Evolutionary conservation across 371 early-diverging fungal genomes (phyloP).

Genomic region (Batkoa obscura): DNA sequence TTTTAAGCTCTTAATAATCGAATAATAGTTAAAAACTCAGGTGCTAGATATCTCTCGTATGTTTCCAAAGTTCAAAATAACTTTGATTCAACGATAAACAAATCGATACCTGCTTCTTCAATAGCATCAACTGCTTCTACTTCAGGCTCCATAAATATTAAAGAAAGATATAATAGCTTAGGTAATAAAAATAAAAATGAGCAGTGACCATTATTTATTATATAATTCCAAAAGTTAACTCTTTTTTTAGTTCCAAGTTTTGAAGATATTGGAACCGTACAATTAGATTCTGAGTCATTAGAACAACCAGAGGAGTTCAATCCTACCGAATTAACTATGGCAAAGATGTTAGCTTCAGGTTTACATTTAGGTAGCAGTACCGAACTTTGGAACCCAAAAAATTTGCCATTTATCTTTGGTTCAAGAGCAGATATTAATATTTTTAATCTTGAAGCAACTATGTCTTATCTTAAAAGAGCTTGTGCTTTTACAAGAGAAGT

Average conservation of each 20-base stretch:
- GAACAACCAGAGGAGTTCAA: constrained; percentile 2
- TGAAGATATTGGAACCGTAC: constrained; percentile 2
- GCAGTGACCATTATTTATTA: no score
- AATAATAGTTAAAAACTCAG: no score
- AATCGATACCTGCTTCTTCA: no score
- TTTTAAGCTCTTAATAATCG: no score
- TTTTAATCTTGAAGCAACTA: constrained; percentile 86
- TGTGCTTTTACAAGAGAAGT: constrained; percentile 52
- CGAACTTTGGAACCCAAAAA: constrained; percentile 58
- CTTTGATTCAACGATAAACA: no score
- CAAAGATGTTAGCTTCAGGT: constrained; percentile 61
- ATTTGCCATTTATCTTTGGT: constrained; percentile 77
- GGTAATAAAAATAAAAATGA: no score
- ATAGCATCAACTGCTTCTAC: no score
- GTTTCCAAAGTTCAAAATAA: no score
- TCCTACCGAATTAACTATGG: constrained; percentile 34
- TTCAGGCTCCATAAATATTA: no score
- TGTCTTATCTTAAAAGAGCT: constrained; percentile 71
- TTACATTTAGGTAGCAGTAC: constrained; percentile 82
- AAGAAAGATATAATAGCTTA: no score
- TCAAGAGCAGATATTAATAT: constrained; percentile 78
- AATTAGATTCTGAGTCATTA: not conserved
- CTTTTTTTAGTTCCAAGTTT: not conserved
- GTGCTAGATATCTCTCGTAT: no score
- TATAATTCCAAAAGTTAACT: not conserved